Percentiles rank a stretch among this genome's conserved stretches.
Conservation (phyloP, 257 asterid species). For the Anisodus acutangulus region DNA sequence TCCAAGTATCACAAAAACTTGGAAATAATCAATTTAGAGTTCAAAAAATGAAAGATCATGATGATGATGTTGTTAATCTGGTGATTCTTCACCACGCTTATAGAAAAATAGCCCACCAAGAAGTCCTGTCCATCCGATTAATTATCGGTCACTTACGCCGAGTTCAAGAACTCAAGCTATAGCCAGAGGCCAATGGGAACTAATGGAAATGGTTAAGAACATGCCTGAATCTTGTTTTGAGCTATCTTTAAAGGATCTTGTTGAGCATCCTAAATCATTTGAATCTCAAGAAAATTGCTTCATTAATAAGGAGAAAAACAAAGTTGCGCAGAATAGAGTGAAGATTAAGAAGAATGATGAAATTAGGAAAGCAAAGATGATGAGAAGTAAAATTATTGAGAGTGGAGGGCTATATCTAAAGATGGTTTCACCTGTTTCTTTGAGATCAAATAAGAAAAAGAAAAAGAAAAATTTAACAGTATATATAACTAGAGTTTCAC, state of each 20-base stretch:
- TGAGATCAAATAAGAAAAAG: constrained; percentile 49
- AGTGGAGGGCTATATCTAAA: constrained; percentile 62
- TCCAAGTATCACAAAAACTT: constrained; percentile 27
- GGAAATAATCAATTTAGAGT: constrained; percentile 44
- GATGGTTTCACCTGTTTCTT: constrained; percentile 62
- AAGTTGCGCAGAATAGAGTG: constrained; percentile 35
- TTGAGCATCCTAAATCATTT: constrained; percentile 48
- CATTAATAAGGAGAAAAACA: constrained; percentile 15
- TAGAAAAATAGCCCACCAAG: constrained; percentile 55
- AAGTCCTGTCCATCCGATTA: constrained; percentile 49
- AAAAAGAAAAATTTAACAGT: constrained; percentile 32
- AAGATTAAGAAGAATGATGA: constrained; percentile 42
- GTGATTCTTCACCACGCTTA: constrained; percentile 59
- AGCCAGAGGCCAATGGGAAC: constrained; percentile 74
- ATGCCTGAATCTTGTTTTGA: constrained; percentile 82
- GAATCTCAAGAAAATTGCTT: constrained; percentile 34
- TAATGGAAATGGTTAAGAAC: constrained; percentile 83
- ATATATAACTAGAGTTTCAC: constrained; percentile 47
- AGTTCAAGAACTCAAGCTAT: constrained; percentile 66
- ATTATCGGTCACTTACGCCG: constrained; percentile 48
- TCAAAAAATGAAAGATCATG: constrained; percentile 29
- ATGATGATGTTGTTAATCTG: constrained; percentile 45
- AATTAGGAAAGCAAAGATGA: constrained; percentile 36
- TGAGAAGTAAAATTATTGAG: constrained; percentile 51
- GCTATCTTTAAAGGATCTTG: constrained; percentile 72